Percentiles rank a stretch among this genome's conserved stretches.
Evolutionary conservation across 345 rosid species (phyloP).

Genomic region (Sapria himalayana): DNA sequence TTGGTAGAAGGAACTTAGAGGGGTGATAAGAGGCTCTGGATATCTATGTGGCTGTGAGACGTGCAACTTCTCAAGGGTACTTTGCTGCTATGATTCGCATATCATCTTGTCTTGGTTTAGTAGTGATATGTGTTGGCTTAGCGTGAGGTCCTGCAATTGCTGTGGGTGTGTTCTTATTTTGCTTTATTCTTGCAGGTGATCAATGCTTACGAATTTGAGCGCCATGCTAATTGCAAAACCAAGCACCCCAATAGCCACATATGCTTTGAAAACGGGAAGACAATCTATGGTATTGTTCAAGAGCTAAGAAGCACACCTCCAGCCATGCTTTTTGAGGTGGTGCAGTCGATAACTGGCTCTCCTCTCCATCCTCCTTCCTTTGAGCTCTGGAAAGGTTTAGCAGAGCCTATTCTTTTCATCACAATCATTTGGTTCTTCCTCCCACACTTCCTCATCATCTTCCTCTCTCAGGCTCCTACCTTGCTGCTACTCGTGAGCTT

Average conservation of each 20-base stretch:
- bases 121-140: neutral
- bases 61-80: constrained; percentile 35
- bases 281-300: constrained; percentile 36
- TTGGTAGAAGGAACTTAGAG: constrained; percentile 29
- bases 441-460: constrained; percentile 1
- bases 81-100: too few relatives aligned
- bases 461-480: constrained; percentile 21
- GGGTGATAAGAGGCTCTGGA: constrained; percentile 32
- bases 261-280: constrained; percentile 41
- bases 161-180: constrained; percentile 2
- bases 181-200: constrained; percentile 14
- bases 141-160: neutral
- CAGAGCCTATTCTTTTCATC: neutral
- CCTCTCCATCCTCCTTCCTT: constrained; percentile 35
- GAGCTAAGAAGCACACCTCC: constrained; percentile 41
- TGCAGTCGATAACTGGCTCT: constrained; percentile 34
- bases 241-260: constrained; percentile 45
- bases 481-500: constrained; percentile 40
- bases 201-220: constrained; percentile 39
- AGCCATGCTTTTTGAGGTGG: constrained; percentile 30
- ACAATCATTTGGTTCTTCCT: neutral
- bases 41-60: constrained; percentile 35
- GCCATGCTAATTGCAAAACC: constrained; percentile 45
- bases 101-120: constrained; percentile 8
- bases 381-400: constrained; percentile 38